Evolutionary conservation across 805 yeast genomes (phyloP).

Genomic region (Helenozyma rhizophorensis): DNA sequence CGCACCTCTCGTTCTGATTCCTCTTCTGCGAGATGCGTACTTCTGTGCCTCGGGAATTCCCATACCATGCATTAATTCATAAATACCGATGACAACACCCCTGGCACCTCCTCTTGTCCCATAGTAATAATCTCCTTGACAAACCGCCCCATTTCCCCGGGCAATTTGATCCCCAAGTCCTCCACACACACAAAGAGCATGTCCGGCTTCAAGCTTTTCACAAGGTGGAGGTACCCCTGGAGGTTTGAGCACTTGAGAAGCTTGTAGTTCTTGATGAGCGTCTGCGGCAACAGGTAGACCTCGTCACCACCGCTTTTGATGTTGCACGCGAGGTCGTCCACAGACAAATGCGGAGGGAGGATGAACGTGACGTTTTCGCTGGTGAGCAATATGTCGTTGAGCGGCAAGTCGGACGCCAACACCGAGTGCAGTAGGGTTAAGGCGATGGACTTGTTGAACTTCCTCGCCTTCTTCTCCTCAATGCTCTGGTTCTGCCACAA

Average conservation of each 20-base stretch:
- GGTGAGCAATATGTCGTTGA: constrained; percentile 33
- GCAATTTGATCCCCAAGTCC: constrained; percentile 35
- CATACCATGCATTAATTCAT: constrained; percentile 4
- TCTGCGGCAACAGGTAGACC: constrained; percentile 18
- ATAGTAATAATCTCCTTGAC: constrained; percentile 32
- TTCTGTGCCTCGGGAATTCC: no score
- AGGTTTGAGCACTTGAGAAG: constrained; percentile 36
- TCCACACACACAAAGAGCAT: constrained; percentile 37
- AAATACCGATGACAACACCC: constrained; percentile 20
- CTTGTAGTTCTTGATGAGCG: constrained; percentile 31
- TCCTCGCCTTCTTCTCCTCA: not conserved
- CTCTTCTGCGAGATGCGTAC: no score
- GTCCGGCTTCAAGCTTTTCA: constrained; percentile 40
- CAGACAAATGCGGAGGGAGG: constrained; percentile 38
- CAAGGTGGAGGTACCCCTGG: constrained; percentile 35
- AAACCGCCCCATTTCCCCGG: constrained; percentile 34
- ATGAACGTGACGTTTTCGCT: constrained; percentile 40
- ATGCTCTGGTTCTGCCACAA: constrained; percentile 5
- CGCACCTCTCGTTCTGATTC: no score
- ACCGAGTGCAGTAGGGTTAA: constrained; percentile 40
- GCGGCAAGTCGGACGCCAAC: constrained; percentile 32
- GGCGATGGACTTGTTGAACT: constrained; percentile 33
- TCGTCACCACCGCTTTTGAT: constrained; percentile 8
- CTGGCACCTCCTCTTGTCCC: constrained; percentile 22
- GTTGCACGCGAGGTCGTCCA: constrained; percentile 31